Evolutionary conservation across 2,329 filamentous ascomycete species (phyloP).

Genomic region (Scedosporium dehoogii): DNA sequence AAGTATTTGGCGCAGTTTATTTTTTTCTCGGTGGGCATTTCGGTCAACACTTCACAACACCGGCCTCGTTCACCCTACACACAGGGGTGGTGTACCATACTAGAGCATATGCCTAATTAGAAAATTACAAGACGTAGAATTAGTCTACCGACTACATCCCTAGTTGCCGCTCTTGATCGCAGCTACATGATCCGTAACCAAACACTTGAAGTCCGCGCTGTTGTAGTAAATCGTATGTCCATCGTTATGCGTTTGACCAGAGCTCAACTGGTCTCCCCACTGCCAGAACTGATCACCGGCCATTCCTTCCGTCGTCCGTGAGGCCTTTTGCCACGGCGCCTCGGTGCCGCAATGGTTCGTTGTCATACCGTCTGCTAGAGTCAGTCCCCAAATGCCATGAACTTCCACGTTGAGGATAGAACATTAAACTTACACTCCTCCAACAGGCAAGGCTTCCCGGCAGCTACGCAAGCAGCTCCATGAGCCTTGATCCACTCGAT

Average conservation of each 20-base stretch:
- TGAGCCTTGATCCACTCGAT: constrained; percentile 15
- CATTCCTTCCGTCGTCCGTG: constrained; percentile 20
- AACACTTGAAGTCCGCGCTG: constrained; percentile 29
- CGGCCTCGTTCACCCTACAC: no score
- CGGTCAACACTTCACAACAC: no score
- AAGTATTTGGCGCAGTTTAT: no score
- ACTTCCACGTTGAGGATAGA: background rate
- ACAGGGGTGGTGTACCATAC: no score
- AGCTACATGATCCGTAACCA: constrained; percentile 32
- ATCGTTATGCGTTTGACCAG: constrained; percentile 30
- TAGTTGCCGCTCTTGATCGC: constrained; percentile 3
- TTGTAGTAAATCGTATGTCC: constrained; percentile 35
- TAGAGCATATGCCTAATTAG: background rate
- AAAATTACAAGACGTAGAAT: background rate
- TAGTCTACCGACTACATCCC: background rate
- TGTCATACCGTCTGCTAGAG: constrained; percentile 15
- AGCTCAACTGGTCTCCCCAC: constrained; percentile 29
- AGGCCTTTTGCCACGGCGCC: constrained; percentile 32
- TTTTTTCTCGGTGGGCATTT: no score
- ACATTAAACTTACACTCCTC: constrained; percentile 20
- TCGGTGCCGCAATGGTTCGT: constrained; percentile 29
- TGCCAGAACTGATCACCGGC: constrained; percentile 30
- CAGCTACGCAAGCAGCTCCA: constrained; percentile 17
- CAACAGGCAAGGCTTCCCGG: constrained; percentile 21
- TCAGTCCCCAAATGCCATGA: background rate